Conservation (phyloP, 306 rosid genomes). For the Acacia acuminata region DNA sequence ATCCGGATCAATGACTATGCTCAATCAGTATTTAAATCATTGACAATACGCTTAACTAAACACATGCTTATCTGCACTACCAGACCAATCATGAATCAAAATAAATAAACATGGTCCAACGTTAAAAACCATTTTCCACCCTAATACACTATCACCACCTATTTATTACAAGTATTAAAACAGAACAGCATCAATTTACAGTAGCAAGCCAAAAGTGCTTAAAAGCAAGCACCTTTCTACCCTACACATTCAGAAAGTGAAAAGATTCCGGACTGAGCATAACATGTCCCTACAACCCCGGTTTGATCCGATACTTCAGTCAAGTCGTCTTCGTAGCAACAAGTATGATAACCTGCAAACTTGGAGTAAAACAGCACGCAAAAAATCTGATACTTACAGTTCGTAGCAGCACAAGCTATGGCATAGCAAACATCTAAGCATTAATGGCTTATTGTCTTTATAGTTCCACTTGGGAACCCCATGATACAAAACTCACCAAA, state of each 20-base stretch:
- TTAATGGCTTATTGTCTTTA: neutral
- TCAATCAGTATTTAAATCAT: neutral
- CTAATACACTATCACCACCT: neutral
- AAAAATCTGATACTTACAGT: neutral
- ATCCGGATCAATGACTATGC: neutral
- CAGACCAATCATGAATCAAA: neutral
- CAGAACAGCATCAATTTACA: neutral
- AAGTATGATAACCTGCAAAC: slow-evolving; percentile 22
- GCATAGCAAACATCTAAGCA: neutral
- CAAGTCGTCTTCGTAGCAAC: neutral
- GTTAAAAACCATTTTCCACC: neutral
- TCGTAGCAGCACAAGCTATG: neutral
- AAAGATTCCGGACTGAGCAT: neutral
- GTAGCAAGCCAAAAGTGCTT: slow-evolving; percentile 2
- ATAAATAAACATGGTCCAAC: neutral
- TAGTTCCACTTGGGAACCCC: slow-evolving; percentile 5
- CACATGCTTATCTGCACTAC: neutral
- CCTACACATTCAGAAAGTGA: neutral
- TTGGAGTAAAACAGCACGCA: neutral
- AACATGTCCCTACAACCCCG: neutral
- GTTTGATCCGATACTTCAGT: neutral
- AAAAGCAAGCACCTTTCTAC: neutral
- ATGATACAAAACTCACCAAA: neutral
- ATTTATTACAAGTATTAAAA: neutral
- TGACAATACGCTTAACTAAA: neutral